phyloP scores from a whole-genome alignment of 352 stramenopile species.

The Phytophthora palmivora region DNA sequence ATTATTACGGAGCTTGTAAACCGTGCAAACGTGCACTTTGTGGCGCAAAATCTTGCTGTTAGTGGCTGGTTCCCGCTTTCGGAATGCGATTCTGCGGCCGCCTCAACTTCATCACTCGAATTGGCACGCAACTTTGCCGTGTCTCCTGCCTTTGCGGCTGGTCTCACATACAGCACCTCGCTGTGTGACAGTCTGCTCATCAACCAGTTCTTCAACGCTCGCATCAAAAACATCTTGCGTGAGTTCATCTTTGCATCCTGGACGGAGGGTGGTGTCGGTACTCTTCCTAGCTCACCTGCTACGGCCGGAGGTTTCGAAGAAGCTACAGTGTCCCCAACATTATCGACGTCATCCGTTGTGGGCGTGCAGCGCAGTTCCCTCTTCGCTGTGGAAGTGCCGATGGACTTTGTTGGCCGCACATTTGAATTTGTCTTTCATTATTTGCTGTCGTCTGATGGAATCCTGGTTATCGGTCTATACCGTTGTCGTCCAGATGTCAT shows the following conservation, averaged over 20 bases:
- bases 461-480: constrained; percentile 77
- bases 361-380: constrained; percentile 74
- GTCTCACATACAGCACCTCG: constrained; percentile 85
- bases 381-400: constrained; percentile 75
- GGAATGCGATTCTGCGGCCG: constrained; percentile 32
- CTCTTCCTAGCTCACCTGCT: constrained; percentile 24
- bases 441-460: constrained; percentile 75
- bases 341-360: constrained; percentile 39
- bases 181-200: constrained; percentile 87
- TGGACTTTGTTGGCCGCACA: constrained; percentile 81
- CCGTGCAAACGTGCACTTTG: constrained; percentile 82
- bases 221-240: constrained; percentile 86
- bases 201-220: constrained; percentile 88
- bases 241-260: constrained; percentile 88
- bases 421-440: constrained; percentile 88
- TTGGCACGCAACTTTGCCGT: constrained; percentile 75
- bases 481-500: constrained; percentile 67
- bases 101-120: constrained; percentile 50
- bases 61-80: constrained; percentile 73
- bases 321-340: constrained; percentile 16
- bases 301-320: constrained; percentile 21
- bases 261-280: constrained; percentile 54
- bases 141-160: constrained; percentile 77
- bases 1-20: constrained; percentile 86
- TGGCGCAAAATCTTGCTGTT: constrained; percentile 72